Base-by-base conservation (phyloP, 1,284 basidiomycete genomes). In the Leucocoprinus gongylophorus region DNA sequence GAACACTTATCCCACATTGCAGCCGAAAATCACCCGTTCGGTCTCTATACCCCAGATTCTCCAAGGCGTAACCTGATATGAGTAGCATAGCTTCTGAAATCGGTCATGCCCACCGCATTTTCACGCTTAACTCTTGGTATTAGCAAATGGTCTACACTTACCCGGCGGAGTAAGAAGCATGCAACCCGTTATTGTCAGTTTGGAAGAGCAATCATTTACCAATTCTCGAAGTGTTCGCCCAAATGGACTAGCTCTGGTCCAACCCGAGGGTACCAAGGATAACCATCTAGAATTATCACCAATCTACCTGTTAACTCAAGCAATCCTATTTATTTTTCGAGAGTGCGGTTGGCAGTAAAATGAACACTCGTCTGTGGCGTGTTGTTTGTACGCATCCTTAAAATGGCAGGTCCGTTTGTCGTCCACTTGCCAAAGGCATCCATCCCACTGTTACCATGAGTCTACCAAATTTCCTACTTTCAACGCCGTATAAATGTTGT, bases 271-370 rank as follows among this genome's bases (percentile, higher is more conserved):
- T 43, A 62, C 61, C 37, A 58, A 65, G 51, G 66, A 73, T 21
- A 66, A 76, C 59, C 72, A 15, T 76, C 74, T 37, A 69, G 80
- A 48, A 68, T 83, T 51, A 83, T 83, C 60, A 81, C 79, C 38
- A 83, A 83, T 58, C 81, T 80, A 50, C 79, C 79, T 7, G 80
- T 81, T 5, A 62, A 69, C 40, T 66, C 82, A 40, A 70, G 68
- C 49, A 67, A 72, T 56, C 80, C 80, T 9, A 82, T 83, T 64
- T 68, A 72, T 40, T 79, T 82, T 57, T 61, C 71, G 48, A 69
- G 67, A 67, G 32, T 63, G 76, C 56, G 64, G 67, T 82, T 23
- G 77, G 78, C 0, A 69, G 72, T 9, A 72, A 76, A 8, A 58
- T 26, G 23, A 26, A 26, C n/a, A n/a, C 23, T 26, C 23, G 23